phyloP scores from a whole-genome alignment of 306 rosid species.

The Corylus avellana region DNA sequence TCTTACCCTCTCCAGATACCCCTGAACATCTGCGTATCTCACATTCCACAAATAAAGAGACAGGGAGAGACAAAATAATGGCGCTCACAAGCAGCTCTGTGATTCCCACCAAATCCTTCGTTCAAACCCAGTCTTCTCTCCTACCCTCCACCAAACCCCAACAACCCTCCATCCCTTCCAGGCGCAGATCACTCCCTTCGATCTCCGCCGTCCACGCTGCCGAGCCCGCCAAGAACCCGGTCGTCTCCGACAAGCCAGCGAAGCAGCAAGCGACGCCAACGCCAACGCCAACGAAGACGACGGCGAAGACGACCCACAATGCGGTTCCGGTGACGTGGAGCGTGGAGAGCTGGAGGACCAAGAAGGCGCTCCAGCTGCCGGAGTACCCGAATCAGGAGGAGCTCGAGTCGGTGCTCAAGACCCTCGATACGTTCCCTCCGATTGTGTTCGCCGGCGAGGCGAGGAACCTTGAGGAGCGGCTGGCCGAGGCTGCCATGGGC shows the following conservation, averaged over 20 bases:
- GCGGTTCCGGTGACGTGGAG: constrained; percentile 55
- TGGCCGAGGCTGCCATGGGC: constrained; percentile 82
- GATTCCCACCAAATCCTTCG: constrained; percentile 51
- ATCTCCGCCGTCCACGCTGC: constrained; percentile 78
- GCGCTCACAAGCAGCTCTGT: constrained; percentile 47
- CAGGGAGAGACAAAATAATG: constrained; percentile 32
- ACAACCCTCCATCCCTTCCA: constrained; percentile 41
- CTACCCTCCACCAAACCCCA: constrained; percentile 38
- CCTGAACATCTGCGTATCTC: neutral
- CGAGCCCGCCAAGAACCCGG: constrained; percentile 77
- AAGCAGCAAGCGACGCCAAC: constrained; percentile 22
- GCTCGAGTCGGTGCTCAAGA: constrained; percentile 64
- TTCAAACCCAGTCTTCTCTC: constrained; percentile 33
- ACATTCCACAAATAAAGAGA: neutral
- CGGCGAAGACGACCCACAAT: constrained; percentile 27
- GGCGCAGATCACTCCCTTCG: constrained; percentile 30
- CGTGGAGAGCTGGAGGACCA: constrained; percentile 74
- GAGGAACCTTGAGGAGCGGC: constrained; percentile 69
- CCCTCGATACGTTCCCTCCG: constrained; percentile 89
- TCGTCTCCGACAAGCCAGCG: constrained; percentile 53
- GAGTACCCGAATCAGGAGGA: constrained; percentile 81
- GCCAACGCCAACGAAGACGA: constrained; percentile 29
- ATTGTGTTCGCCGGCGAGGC: constrained; percentile 98
- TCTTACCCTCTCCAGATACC: constrained; percentile 2
- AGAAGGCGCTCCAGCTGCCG: constrained; percentile 84